phyloP scores from a whole-genome alignment of 805 yeast genomes.

The Ogataea siamensis region DNA sequence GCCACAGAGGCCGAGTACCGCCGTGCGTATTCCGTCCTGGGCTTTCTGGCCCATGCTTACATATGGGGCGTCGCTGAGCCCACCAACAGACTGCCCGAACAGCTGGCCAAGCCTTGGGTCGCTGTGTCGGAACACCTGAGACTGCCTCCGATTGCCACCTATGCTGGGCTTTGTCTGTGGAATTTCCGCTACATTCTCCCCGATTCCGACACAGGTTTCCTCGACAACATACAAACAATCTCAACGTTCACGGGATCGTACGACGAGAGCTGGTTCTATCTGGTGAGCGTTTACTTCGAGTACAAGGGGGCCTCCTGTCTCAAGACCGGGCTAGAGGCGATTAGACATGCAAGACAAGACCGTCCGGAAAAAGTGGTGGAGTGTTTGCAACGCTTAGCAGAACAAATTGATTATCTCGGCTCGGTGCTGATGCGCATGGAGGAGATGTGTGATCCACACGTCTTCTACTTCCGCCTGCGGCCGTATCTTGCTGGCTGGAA shows the following conservation, averaged over 20 bases:
- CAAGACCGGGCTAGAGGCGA: conserved; percentile 63
- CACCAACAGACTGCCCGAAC: conserved; percentile 59
- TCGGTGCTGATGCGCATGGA: conserved; percentile 76
- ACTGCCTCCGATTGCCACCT: conserved; percentile 84
- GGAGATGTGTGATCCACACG: conserved; percentile 93
- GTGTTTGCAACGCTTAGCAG: conserved; percentile 65
- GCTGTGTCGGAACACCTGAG: conserved; percentile 56
- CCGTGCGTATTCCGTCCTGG: conserved; percentile 77
- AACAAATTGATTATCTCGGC: conserved; percentile 70
- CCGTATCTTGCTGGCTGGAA: conserved; percentile 95
- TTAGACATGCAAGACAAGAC: conserved; percentile 50
- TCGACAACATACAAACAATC: conserved; percentile 72
- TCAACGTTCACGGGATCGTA: conserved; percentile 85
- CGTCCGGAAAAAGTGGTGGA: conserved; percentile 41
- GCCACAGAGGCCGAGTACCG: conserved; percentile 52
- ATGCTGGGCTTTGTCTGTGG: conserved; percentile 87
- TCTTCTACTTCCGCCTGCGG: conserved; percentile 79
- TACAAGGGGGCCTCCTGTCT: conserved; percentile 73
- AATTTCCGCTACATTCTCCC: conserved; percentile 69
- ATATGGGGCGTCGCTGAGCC: conserved; percentile 79
- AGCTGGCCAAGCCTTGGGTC: conserved; percentile 69
- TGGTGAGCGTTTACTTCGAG: conserved; percentile 86
- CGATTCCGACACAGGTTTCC: conserved; percentile 32
- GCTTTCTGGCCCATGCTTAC: conserved; percentile 84
- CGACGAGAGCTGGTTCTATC: conserved; percentile 92